phyloP scores from a whole-genome alignment of 169 alveolate species.

The Eimeria praecox region DNA sequence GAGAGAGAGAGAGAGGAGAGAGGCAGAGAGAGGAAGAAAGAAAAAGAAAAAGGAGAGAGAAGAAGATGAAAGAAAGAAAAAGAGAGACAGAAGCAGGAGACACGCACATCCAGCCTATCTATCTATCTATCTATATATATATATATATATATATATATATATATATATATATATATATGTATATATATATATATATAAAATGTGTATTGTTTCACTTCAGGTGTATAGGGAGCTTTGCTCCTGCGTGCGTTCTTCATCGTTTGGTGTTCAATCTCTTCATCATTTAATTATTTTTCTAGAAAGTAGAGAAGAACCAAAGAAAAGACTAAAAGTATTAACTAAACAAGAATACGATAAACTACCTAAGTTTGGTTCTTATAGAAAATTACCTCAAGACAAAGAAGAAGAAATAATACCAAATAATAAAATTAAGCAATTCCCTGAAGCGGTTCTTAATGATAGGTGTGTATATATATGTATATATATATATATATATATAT shows the following conservation, averaged over 20 bases:
- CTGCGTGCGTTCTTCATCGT: neutral
- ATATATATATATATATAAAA: too few relatives aligned
- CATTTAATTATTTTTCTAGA: constrained; percentile 16
- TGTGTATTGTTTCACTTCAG: neutral
- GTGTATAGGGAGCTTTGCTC: neutral
- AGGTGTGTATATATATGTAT: constrained; percentile 56
- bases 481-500: too few relatives aligned
- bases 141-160: too few relatives aligned
- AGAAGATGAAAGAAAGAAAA: too few relatives aligned
- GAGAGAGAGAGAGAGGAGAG: too few relatives aligned
- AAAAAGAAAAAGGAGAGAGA: too few relatives aligned
- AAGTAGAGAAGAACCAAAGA: neutral
- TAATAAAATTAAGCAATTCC: constrained; percentile 64
- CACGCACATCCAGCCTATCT: too few relatives aligned
- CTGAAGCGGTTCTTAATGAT: constrained; percentile 73
- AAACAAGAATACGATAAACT: constrained; percentile 56
- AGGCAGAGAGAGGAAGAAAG: too few relatives aligned
- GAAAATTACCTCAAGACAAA: constrained; percentile 68
- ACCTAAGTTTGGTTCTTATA: constrained; percentile 66
- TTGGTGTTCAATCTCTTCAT: neutral
- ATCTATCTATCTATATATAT: too few relatives aligned
- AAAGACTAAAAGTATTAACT: constrained; percentile 2
- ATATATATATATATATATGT: too few relatives aligned
- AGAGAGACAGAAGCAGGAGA: too few relatives aligned
- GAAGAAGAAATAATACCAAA: constrained; percentile 28